Evolutionary conservation across 2,329 filamentous ascomycete genomes (phyloP), one percentile per base, ranked within the genome.

Genomic region (Diaporthe velutina): DNA sequence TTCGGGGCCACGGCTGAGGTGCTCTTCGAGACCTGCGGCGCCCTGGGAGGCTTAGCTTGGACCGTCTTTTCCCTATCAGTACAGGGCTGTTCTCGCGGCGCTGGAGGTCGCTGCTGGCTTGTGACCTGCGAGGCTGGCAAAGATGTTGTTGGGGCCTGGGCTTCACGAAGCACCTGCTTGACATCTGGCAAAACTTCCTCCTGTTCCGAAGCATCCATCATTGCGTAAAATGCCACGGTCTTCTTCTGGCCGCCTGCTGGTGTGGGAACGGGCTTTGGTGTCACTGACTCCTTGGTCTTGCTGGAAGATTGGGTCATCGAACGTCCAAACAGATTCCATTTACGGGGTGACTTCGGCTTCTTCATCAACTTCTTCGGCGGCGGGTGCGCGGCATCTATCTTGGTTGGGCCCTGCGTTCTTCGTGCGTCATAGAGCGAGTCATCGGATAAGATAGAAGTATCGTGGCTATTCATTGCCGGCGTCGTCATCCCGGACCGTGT

Each of bases 261-360:
- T 1, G 88, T 85, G 3, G 87, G 86, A 0, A 86, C 80, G n/a
- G 89, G 84, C 2, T 82, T 78, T 5, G 82, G 78, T 8, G 82
- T 79, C 33, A 85, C 83, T 7, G 83, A 79, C 22, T 80, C 81
- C 74, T 85, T 85, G 74, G 86, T 87, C 3, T 77, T 77, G 77
- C 79, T 77, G 8, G 81, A 80, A 3, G 85, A 79, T 55, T 86
- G 83, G 48, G 82, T 86, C 40, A 90, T 88, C 0, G 88, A 88
- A 61, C 90, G 86, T 66, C 90, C 87, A 77, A 93, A 93, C 17
- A 92, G 80, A 76, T 92, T 92, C 91, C 91, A 93, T 77, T 89
- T 91, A 10, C 88, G 86, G 33, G 90, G 90, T 35, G 89, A 90
- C 57, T 85, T 88, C 1, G 87, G 80, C 71, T 86, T 85, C 80